Evolutionary conservation across 345 rosid genomes (phyloP).

Genomic region (Hibiscus mutabilis): DNA sequence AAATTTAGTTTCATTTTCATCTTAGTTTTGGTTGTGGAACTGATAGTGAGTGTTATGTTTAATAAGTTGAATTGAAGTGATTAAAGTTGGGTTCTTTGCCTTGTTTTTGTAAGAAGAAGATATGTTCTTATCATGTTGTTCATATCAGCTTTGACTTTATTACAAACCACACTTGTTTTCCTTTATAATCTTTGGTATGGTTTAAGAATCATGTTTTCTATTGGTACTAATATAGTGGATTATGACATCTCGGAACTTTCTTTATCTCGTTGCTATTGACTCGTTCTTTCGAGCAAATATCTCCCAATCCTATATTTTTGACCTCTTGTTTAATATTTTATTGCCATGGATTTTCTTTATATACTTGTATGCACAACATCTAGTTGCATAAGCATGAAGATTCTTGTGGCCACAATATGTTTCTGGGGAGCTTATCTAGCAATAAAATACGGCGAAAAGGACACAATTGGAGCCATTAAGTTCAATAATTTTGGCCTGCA

Average conservation of each 20-base stretch:
- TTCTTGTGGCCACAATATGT: background rate
- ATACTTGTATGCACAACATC: no score
- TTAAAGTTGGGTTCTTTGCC: background rate
- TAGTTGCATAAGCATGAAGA: background rate
- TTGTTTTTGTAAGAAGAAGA: background rate
- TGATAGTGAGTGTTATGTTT: background rate
- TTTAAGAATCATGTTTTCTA: background rate
- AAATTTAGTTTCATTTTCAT: background rate
- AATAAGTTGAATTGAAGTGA: background rate
- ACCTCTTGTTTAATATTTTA: background rate
- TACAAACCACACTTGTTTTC: background rate
- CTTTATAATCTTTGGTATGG: background rate
- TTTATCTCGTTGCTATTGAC: background rate
- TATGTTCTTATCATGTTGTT: background rate
- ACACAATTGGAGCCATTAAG: constrained; percentile 19
- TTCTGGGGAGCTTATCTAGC: background rate
- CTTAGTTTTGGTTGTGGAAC: background rate
- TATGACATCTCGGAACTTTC: background rate
- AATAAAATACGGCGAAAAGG: constrained; percentile 16
- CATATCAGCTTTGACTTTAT: constrained; percentile 1
- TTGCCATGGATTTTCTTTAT: background rate
- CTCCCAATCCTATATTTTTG: background rate
- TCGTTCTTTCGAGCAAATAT: background rate
- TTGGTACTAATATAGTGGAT: background rate
- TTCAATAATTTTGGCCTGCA: constrained; percentile 14